Base-by-base conservation (phyloP, 805 yeast species). In the Candida ovalis region DNA sequence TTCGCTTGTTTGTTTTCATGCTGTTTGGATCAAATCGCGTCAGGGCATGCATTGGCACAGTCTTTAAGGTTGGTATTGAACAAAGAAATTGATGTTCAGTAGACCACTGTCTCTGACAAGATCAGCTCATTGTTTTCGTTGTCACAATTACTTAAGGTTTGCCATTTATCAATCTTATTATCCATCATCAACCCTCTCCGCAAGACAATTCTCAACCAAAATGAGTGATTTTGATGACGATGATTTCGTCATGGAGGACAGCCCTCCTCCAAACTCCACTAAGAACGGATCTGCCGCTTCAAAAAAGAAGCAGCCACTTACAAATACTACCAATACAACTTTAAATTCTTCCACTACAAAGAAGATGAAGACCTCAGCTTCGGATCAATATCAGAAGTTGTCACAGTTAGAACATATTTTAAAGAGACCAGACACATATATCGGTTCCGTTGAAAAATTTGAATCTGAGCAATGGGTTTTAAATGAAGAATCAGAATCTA, bases 351-450 rank as follows among this genome's bases (percentile, higher is more conserved):
- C 19, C 19, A 18, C 44, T 43, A 18, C 50, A 7, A 48, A 46
- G 32, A 48, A 46, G 2, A 55, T 52, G 35, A 60, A 57, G 39
- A 19, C 28, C 2, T 54, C 61, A 9, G 83, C 82, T 6, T 77
- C 83, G 4, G 86, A 86, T 45, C 90, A 88, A 59, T 94, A 94
- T 70, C 98, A 92, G 69, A 88, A 88, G 72, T 82, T 94, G 42
- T 84, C 97, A 3, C 99, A 92, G 69, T 75, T 94, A 60, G 98
- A 94, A 63, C 99, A 94, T 75, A 92, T 94, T 48, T 75, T 94
- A 61, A 90, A 90, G 67, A 84, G 99, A 68, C 99, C 99, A 1
- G 99, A 94, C 67, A 92, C 99, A 10, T 94, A 94, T 69, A 84
- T 94, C 58, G 99, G 99, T 5, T 90, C 97, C 1, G 86, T 91